Conservation (phyloP, 2,329 filamentous ascomycete genomes). For the Fusarium sp. region DNA sequence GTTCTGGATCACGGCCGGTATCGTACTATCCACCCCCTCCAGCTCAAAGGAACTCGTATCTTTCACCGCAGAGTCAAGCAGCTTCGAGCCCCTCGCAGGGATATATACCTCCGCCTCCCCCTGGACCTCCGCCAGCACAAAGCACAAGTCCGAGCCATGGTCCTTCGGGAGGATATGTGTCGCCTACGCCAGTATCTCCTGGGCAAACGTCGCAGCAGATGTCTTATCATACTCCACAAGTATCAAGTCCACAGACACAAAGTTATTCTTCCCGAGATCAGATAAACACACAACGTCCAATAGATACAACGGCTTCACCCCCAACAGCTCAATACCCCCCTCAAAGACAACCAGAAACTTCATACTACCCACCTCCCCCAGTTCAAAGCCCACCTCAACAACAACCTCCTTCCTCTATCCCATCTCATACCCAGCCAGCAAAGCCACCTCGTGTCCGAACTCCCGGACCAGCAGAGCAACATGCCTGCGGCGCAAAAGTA, state of each 20-base stretch:
- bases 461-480: conserved; percentile 27
- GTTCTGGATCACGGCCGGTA: background rate
- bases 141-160: background rate
- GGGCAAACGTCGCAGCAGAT: conserved; percentile 4
- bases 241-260: background rate
- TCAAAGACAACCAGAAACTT: background rate
- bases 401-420: background rate
- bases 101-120: conserved; percentile 13
- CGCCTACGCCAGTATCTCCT: background rate
- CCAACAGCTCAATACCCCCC: too few species aligned
- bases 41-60: background rate
- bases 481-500: conserved; percentile 32
- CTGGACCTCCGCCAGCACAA: conserved; percentile 21
- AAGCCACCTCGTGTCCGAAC: conserved; percentile 31
- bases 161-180: background rate
- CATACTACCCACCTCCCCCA: background rate
- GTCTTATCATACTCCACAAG: background rate
- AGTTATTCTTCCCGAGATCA: background rate
- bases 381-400: background rate
- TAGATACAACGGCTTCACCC: background rate
- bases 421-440: background rate
- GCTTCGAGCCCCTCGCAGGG: background rate
- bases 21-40: conserved; percentile 9
- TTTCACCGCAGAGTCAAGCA: conserved; percentile 1
- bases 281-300: background rate